Evolutionary conservation across 2,329 filamentous ascomycete genomes (phyloP).

Genomic region (Talaromyces sp.): DNA sequence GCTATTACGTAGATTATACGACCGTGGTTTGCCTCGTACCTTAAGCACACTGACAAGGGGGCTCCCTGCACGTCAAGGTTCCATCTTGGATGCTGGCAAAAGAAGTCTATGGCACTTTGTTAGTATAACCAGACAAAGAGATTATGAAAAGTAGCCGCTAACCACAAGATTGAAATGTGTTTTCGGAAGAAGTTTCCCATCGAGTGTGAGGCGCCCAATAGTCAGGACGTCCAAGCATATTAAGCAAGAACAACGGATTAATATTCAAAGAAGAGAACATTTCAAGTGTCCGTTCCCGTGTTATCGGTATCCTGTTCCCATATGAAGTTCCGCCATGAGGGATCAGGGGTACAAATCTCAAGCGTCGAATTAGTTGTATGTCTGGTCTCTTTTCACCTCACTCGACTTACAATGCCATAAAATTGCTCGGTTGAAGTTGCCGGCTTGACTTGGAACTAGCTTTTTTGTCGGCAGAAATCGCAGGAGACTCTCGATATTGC

Average conservation of each 20-base stretch:
- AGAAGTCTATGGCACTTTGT: neutral
- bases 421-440: neutral
- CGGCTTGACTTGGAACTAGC: neutral
- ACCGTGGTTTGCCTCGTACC: neutral
- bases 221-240: neutral
- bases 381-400: too few relatives aligned
- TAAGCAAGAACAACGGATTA: neutral
- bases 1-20: neutral
- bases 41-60: neutral
- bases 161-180: neutral
- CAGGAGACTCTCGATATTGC: neutral
- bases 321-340: neutral
- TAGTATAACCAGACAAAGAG: neutral
- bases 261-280: neutral
- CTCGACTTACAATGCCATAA: neutral
- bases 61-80: neutral
- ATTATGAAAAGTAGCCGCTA: neutral
- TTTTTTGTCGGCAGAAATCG: neutral
- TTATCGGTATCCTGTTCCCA: constrained; percentile 1
- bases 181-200: neutral
- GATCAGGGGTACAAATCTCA: neutral
- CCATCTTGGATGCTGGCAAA: neutral
- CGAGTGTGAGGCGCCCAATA: neutral
- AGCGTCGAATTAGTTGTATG: neutral
- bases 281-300: neutral